phyloP scores from a whole-genome alignment of 2,329 filamentous ascomycete species.

The Claviceps fusiformis region DNA sequence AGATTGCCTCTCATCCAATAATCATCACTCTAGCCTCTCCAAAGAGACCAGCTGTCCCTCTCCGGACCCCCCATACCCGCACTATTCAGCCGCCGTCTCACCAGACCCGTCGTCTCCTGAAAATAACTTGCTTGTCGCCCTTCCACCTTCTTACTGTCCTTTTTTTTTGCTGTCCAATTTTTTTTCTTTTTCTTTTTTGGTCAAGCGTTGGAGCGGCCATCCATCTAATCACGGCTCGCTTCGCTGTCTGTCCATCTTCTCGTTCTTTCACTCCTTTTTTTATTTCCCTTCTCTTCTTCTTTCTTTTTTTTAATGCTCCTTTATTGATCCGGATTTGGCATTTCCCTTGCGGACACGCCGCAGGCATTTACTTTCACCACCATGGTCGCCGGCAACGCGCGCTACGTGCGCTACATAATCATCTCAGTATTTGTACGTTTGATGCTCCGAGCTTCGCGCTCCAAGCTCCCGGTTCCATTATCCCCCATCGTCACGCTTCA shows the following conservation, averaged over 20 bases:
- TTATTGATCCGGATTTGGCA: neutral
- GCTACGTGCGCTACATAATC: constrained; percentile 65
- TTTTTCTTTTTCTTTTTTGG: neutral
- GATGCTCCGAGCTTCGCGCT: no score
- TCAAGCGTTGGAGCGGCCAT: neutral
- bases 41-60: neutral
- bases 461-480: neutral
- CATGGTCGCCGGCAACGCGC: constrained; percentile 56
- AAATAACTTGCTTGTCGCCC: neutral
- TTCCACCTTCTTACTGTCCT: no score
- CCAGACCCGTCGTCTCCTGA: neutral
- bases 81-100: neutral
- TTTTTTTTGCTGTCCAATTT: no score
- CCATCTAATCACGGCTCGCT: neutral
- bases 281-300: neutral
- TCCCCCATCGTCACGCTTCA: neutral
- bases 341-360: neutral
- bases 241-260: neutral
- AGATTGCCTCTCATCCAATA: neutral
- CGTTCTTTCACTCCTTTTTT: neutral
- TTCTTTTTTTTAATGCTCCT: neutral
- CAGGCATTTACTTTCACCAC: neutral
- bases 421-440: constrained; percentile 67
- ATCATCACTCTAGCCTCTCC: neutral
- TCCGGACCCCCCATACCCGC: neutral